Evolutionary conservation across 441 rosid species (phyloP).

Genomic region (Adansonia rubrostipa): DNA sequence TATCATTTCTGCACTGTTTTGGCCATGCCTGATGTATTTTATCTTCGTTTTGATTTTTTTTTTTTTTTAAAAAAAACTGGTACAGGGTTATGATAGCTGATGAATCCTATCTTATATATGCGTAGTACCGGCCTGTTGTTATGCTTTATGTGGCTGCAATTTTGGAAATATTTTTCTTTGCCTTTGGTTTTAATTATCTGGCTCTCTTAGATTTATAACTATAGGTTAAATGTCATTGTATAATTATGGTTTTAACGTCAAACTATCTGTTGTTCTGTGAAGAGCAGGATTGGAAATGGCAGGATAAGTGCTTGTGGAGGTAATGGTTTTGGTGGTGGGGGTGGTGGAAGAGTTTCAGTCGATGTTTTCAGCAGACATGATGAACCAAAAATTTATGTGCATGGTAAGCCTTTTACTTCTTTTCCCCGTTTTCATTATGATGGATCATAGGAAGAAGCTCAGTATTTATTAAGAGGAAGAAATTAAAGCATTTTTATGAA

Average conservation of each 20-base stretch:
- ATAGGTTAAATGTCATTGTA: neutral
- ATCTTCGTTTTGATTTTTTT: neutral
- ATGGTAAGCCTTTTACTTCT: constrained; percentile 59
- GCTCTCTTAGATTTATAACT: neutral
- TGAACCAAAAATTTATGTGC: constrained; percentile 88
- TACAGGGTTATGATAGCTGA: neutral
- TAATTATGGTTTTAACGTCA: constrained; percentile 29
- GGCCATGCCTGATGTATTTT: constrained; percentile 10
- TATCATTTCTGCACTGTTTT: neutral
- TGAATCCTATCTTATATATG: neutral
- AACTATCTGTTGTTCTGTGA: constrained; percentile 44
- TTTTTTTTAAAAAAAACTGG: neutral
- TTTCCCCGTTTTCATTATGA: neutral
- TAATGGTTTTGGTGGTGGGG: constrained; percentile 94
- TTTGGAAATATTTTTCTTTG: constrained; percentile 1
- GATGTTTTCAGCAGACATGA: constrained; percentile 38
- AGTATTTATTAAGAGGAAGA: constrained; percentile 7
- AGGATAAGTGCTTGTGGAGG: constrained; percentile 95
- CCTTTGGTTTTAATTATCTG: neutral
- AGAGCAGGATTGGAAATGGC: constrained; percentile 95
- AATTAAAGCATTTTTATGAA: neutral
- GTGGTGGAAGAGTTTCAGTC: constrained; percentile 97
- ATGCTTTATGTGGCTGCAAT: constrained; percentile 4
- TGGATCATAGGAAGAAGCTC: neutral
- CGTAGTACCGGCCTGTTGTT: neutral